Percentiles rank a stretch among this genome's conserved stretches.
These are phyloP conservation scores for Cyclotella choctawhatcheeana DNA, from an alignment of 108 stramenopile genomes.

Conservation along the genomic window DNA sequence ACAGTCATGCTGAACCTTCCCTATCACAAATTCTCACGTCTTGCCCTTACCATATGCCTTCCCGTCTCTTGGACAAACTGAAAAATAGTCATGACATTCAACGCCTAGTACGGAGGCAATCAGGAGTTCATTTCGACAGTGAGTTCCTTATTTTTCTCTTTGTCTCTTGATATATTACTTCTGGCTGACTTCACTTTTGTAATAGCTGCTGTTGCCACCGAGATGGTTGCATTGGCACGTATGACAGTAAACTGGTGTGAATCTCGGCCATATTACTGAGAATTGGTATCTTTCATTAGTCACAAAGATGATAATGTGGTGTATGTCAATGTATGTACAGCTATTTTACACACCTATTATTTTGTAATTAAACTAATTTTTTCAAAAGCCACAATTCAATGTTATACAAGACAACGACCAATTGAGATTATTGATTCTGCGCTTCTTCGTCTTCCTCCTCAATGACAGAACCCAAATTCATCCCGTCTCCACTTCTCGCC, in stretches of 20 bases:
- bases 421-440: no score
- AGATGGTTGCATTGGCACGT: no score
- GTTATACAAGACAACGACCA: no score
- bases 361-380: no score
- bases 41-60: conserved; percentile 41
- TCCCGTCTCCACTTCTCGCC: not conserved
- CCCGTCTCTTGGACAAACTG: conserved; percentile 23
- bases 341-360: no score
- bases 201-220: no score
- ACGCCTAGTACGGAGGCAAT: conserved; percentile 32
- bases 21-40: conserved; percentile 19
- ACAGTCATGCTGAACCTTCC: conserved; percentile 11
- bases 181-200: conserved; percentile 25
- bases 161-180: not conserved
- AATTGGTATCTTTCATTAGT: no score
- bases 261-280: conserved; percentile 30
- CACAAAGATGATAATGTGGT: no score
- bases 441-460: conserved; percentile 6
- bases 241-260: conserved; percentile 43
- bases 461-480: conserved; percentile 3
- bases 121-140: conserved; percentile 51
- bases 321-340: no score
- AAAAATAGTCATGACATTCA: conserved; percentile 46
- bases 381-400: no score
- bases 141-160: conserved; percentile 5